These are phyloP conservation scores for Phylloporus sp. DNA, from an alignment of 768 basidiomycete genomes.

Conservation along the genomic window DNA sequence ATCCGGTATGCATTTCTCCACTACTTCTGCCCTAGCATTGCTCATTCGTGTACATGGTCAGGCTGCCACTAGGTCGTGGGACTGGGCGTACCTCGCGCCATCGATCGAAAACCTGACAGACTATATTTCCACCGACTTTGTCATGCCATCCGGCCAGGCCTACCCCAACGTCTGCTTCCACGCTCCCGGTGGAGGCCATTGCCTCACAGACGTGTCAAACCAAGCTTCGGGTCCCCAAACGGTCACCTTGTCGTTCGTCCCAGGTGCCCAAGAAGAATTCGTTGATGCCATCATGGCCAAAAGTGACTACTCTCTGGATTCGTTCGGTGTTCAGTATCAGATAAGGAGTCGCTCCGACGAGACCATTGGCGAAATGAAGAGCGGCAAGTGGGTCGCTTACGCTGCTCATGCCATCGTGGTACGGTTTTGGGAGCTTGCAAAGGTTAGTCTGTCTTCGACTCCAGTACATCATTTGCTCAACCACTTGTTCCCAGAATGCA, in stretches of 20 bases:
- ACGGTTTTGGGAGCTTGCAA: conserved; percentile 83
- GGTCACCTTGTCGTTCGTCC: conserved; percentile 48
- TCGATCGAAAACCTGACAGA: conserved; percentile 46
- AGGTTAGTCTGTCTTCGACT: conserved; percentile 40
- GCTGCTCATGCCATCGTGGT: conserved; percentile 69
- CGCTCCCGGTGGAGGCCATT: conserved; percentile 26
- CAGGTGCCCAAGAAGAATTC: conserved; percentile 50
- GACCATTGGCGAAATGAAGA: conserved; percentile 68
- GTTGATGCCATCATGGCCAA: conserved; percentile 35
- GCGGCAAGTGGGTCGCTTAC: conserved; percentile 85
- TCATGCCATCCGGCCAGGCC: conserved; percentile 38
- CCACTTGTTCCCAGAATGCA: conserved; percentile 57
- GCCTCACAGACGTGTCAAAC: conserved; percentile 38
- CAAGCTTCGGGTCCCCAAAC: conserved; percentile 35
- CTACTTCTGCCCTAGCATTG: not conserved
- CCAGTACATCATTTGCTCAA: conserved; percentile 1
- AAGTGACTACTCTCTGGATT: conserved; percentile 30
- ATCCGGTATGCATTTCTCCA: conserved; percentile 27
- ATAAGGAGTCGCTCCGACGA: conserved; percentile 42
- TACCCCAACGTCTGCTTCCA: conserved; percentile 53
- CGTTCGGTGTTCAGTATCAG: conserved; percentile 44
- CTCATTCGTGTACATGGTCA: conserved; percentile 13
- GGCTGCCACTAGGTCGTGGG: conserved; percentile 28
- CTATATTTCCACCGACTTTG: conserved; percentile 40
- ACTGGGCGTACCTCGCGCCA: conserved; percentile 39